Evolutionary conservation across 345 rosid genomes (phyloP).

Genomic region (Syzygium aromaticum): DNA sequence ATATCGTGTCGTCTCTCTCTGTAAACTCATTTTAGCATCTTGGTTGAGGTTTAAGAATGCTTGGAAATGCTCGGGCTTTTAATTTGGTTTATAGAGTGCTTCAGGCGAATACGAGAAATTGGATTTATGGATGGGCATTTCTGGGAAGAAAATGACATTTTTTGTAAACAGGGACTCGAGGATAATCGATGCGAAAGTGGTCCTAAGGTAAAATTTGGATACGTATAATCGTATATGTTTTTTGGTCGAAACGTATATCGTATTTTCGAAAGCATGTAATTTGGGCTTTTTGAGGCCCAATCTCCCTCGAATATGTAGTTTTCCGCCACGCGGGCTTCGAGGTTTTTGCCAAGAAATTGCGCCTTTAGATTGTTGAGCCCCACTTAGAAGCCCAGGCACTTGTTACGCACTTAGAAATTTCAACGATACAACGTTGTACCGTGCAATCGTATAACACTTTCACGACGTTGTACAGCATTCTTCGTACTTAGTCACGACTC

Average conservation of each 20-base stretch:
- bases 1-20: not conserved
- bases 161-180: not conserved
- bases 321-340: not conserved
- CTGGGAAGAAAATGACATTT: not conserved
- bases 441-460: not conserved
- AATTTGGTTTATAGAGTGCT: not conserved
- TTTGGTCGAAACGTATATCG: too few relatives aligned
- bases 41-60: not conserved
- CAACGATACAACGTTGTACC: not conserved
- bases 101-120: not conserved
- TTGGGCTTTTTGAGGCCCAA: not conserved
- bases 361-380: not conserved
- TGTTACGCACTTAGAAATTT: not conserved
- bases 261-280: not conserved
- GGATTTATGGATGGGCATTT: not conserved
- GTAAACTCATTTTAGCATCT: not conserved
- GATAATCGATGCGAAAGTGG: not conserved
- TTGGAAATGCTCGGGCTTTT: not conserved
- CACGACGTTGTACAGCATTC: not conserved
- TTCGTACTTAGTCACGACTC: not conserved
- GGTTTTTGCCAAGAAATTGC: not conserved
- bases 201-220: not conserved
- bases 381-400: not conserved
- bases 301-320: not conserved
- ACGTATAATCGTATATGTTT: not conserved